These are phyloP conservation scores for Cercophora sp. DNA, from an alignment of 495 filamentous ascomycete species.

Conservation along the genomic window DNA sequence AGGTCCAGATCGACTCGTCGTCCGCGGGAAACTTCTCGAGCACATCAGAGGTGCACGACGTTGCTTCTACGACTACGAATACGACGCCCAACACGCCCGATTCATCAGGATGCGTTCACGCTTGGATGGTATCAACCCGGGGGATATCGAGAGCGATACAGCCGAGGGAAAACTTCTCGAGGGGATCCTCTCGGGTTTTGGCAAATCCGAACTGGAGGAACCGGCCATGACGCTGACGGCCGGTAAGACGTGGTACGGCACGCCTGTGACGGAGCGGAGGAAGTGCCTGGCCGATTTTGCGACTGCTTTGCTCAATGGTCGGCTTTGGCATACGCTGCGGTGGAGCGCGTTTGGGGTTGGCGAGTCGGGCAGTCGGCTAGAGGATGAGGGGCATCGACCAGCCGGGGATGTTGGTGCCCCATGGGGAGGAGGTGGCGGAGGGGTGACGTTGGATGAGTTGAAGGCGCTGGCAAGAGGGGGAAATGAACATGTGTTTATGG, in stretches of 20 bases:
- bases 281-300: neutral
- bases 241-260: slow-evolving; percentile 17
- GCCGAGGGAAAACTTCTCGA: neutral
- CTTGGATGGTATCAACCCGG: too few species aligned
- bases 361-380: too few species aligned
- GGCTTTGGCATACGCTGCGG: neutral
- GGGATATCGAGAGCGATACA: neutral
- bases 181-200: neutral
- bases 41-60: too few species aligned
- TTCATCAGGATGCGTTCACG: too few species aligned
- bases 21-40: too few species aligned
- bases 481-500: neutral
- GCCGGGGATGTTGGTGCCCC: neutral
- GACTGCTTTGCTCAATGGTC: neutral
- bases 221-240: slow-evolving; percentile 10
- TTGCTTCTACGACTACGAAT: too few species aligned
- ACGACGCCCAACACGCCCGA: too few species aligned
- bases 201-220: neutral
- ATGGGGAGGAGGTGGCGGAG: neutral
- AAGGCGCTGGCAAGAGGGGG: neutral
- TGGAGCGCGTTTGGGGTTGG: neutral
- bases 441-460: neutral
- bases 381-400: neutral
- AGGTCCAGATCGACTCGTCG: too few species aligned
- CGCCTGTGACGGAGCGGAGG: neutral